Evolutionary conservation across 163 green algal species (phyloP).

Genomic region (Scenedesmus sp.): DNA sequence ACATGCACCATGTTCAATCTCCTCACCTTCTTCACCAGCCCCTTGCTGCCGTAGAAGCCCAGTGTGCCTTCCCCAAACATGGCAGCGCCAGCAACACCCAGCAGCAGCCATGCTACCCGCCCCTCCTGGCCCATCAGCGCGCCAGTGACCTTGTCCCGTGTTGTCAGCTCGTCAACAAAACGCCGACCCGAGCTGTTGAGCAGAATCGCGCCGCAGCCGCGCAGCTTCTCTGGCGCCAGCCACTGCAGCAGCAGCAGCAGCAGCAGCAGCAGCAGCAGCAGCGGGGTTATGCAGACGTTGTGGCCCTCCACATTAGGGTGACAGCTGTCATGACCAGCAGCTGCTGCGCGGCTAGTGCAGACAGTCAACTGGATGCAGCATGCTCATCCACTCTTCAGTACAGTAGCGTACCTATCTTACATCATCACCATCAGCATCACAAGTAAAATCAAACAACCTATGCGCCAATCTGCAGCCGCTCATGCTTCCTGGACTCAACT

Average conservation of each 20-base stretch:
- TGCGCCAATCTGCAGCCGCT: background rate
- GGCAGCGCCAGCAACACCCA: conserved; percentile 55
- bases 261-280: background rate
- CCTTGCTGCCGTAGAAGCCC: conserved; percentile 77
- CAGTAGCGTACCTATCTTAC: too few relatives aligned
- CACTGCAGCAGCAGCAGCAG: conserved; percentile 63
- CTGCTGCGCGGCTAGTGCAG: background rate
- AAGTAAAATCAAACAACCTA: background rate
- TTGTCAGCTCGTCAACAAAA: conserved; percentile 90
- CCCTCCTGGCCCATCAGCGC: conserved; percentile 57
- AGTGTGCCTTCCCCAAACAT: conserved; percentile 68
- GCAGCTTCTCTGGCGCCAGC: conserved; percentile 90
- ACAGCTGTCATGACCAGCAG: background rate
- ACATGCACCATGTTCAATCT: background rate
- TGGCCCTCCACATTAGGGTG: too few relatives aligned
- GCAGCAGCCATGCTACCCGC: conserved; percentile 68
- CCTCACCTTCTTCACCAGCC: conserved; percentile 69
- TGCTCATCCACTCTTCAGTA: too few relatives aligned
- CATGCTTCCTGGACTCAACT: conserved; percentile 47
- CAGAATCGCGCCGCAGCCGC: conserved; percentile 82
- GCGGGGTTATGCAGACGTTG: background rate
- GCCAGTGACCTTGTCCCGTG: conserved; percentile 58
- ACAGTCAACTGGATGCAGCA: background rate
- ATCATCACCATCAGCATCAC: too few relatives aligned
- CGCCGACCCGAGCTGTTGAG: conserved; percentile 75